Percentiles rank a stretch among this genome's conserved stretches.
These are phyloP conservation scores for Copromyces sp. DNA, from an alignment of 495 filamentous ascomycete genomes.

Conservation along the genomic window DNA sequence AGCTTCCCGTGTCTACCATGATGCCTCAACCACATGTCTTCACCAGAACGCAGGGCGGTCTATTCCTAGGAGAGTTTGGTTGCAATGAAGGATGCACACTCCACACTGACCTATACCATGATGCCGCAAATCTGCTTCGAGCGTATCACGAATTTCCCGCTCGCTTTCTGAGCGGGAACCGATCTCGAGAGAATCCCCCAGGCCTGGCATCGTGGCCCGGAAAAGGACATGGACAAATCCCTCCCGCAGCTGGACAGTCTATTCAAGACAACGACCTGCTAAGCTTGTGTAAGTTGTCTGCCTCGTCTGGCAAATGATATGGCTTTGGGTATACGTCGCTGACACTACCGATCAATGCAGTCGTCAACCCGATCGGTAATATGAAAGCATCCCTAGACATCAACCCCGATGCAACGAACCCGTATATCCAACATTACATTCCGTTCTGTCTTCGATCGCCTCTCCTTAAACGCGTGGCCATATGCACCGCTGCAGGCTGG, in stretches of 20 bases:
- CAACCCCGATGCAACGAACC: conserved; percentile 25
- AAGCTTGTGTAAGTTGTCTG: conserved; percentile 20
- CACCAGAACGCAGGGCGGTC: conserved; percentile 10
- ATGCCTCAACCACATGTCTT: conserved; percentile 9
- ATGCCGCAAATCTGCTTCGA: conserved; percentile 15
- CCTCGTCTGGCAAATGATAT: background rate
- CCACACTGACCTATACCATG: conserved; percentile 22
- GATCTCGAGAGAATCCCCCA: conserved; percentile 3
- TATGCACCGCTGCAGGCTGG: conserved; percentile 30
- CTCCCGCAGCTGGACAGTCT: conserved; percentile 3
- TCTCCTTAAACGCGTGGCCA: conserved; percentile 23
- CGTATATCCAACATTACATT: conserved; percentile 27
- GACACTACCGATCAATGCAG: conserved; percentile 20
- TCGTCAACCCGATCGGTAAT: conserved; percentile 47
- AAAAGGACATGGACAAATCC: conserved; percentile 8
- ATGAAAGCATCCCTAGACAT: conserved; percentile 32
- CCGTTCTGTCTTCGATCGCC: conserved; percentile 25
- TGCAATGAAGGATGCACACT: conserved; percentile 19
- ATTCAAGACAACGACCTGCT: conserved; percentile 22
- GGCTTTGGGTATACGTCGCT: background rate
- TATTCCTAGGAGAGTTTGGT: conserved; percentile 6
- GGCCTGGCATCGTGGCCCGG: conserved; percentile 7
- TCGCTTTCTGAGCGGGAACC: conserved; percentile 3
- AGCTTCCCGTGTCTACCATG: background rate
- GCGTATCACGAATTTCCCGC: conserved; percentile 11